Conservation (phyloP, 2,329 filamentous ascomycete species). For the Aspergillus sp. region DNA sequence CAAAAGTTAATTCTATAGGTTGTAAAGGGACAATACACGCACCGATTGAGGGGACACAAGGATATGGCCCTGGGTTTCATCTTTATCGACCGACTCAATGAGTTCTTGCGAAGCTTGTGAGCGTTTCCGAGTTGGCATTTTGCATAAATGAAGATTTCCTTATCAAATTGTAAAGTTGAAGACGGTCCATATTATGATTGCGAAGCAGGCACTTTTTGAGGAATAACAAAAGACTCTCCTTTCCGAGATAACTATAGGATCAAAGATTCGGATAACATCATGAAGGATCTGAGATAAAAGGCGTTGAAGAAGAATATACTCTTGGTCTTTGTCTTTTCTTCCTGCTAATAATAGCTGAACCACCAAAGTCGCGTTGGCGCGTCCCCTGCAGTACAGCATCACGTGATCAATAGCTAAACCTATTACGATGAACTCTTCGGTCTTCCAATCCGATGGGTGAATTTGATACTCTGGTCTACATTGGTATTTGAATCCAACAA, state of each 20-base stretch:
- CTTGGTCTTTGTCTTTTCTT: neutral
- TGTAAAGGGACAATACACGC: constrained; percentile 11
- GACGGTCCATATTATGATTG: neutral
- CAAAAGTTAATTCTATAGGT: constrained; percentile 13
- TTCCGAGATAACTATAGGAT: neutral
- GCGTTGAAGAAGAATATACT: neutral
- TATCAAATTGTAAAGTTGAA: neutral
- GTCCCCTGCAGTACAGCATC: neutral
- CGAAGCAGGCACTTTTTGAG: neutral
- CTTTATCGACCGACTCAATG: constrained; percentile 29
- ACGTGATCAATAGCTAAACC: neutral
- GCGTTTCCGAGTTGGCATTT: constrained; percentile 48
- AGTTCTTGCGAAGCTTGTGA: constrained; percentile 30
- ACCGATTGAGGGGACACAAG: constrained; percentile 32
- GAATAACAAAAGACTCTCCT: neutral
- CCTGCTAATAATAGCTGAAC: neutral
- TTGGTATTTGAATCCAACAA: neutral
- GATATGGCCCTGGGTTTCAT: constrained; percentile 27
- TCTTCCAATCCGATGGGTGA: too few relatives aligned
- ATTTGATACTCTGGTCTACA: too few relatives aligned
- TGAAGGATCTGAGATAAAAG: neutral
- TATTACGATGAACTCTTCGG: too few relatives aligned
- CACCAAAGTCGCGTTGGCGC: neutral
- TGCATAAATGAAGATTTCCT: constrained; percentile 3
- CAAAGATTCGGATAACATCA: neutral